Conservation (phyloP, 106 monocot species). For the Allium cepa region DNA sequence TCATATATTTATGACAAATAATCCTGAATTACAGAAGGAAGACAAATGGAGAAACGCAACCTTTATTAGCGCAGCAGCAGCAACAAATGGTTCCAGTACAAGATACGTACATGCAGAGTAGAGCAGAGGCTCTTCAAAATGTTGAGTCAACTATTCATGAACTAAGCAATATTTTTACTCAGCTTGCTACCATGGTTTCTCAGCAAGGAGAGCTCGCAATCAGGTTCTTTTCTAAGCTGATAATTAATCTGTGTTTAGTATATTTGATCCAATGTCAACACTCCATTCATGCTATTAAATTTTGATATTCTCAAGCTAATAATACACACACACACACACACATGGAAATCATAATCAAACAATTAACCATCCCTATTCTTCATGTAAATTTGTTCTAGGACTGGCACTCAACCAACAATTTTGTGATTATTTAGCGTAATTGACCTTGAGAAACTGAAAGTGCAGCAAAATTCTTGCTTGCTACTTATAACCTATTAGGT, state of each 20-base stretch:
- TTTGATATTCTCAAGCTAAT: neutral
- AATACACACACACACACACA: neutral
- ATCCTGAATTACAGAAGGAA: constrained; percentile 34
- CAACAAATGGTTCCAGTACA: constrained; percentile 66
- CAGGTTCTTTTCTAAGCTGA: constrained; percentile 37
- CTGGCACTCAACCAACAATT: too few species aligned
- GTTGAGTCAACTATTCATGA: constrained; percentile 94
- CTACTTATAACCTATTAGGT: too few species aligned
- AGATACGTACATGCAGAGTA: constrained; percentile 81
- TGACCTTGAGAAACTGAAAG: too few species aligned
- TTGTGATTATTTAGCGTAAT: too few species aligned
- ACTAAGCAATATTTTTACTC: constrained; percentile 83
- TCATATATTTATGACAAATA: too few species aligned
- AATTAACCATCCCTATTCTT: neutral
- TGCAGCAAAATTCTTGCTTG: too few species aligned
- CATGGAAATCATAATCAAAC: neutral
- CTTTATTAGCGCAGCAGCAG: constrained; percentile 60
- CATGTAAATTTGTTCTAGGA: neutral
- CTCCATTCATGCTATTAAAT: too few species aligned
- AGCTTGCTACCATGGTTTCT: constrained; percentile 89
- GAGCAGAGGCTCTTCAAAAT: constrained; percentile 87
- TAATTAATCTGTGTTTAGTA: neutral
- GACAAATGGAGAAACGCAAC: constrained; percentile 56
- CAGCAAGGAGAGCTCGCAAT: constrained; percentile 90
- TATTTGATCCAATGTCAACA: neutral